Base-by-base conservation (phyloP, 257 asterid species). In the Solanum chiquidenum region DNA sequence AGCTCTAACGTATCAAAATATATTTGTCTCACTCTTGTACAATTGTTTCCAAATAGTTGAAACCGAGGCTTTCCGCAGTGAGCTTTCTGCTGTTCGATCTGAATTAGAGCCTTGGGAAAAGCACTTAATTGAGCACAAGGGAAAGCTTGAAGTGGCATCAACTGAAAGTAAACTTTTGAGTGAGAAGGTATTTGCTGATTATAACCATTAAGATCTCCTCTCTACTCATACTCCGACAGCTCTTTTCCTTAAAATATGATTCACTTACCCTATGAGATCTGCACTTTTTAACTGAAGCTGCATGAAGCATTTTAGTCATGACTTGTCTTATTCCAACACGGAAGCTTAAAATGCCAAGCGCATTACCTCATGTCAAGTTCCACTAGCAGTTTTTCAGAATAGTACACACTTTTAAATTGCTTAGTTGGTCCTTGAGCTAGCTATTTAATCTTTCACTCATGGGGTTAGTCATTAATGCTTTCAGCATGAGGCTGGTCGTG, bases 81-180 rank as follows among this genome's bases (percentile, higher is more conserved):
- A 97, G 93, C 98, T 97, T 90, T 94, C 98, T 89, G 94, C 80
- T 77, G 97, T 96, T 87, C 99, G 99, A 83, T 85, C 94, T 44
- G 93, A 96, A 91, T 92, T 97, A 86, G 97, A 95, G 92, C 99
- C 99, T 20, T 97, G 99, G 99, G 99, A 97, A 89, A 95, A 93
- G 84, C 92, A 95, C 89, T 88, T 97, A 93, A 95, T 96, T 89
- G 98, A 95, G 89, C 96, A 95, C 76, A 93, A 92, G 85, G 99
- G 98, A 90, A 94, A 93, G 89, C 95, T 94, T 90, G 98, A 97
- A 83, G 98, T 97, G 88, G 98, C 98, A 88, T 91, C 95, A 38
- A 89, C 95, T 20, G 99, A 97, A 89, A 92, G 91, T 75, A 93
- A 94, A 83, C 98, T 95, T 89, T 87, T 95, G 86, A 88, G 55